phyloP scores from a whole-genome alignment of 2,329 filamentous ascomycete species.

The Lachnellula suecica region DNA sequence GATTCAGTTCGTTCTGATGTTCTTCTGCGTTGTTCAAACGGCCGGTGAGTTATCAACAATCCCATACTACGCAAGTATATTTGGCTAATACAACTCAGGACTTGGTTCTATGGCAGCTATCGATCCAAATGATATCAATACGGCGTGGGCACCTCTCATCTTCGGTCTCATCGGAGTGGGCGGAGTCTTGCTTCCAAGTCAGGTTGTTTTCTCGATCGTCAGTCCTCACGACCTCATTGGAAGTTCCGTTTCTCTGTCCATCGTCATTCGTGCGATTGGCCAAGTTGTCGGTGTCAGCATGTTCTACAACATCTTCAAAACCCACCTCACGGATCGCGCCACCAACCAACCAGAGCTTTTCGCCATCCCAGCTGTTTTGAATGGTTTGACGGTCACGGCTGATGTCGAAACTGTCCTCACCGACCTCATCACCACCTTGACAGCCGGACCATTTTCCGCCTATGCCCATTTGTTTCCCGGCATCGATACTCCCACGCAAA shows the following conservation, averaged over 20 bases:
- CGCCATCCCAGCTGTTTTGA: background rate
- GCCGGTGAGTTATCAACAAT: constrained; percentile 33
- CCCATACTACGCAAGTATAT: too few species aligned
- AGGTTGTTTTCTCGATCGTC: constrained; percentile 65
- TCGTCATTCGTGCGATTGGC: constrained; percentile 64
- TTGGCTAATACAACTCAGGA: background rate
- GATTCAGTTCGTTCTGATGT: constrained; percentile 46
- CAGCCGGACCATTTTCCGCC: constrained; percentile 36
- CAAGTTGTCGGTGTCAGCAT: constrained; percentile 61
- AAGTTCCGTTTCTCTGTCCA: constrained; percentile 63
- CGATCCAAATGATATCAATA: constrained; percentile 48
- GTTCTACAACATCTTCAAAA: constrained; percentile 50
- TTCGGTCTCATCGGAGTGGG: constrained; percentile 63
- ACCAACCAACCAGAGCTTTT: background rate
- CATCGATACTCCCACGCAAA: constrained; percentile 46
- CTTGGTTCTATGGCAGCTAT: constrained; percentile 43
- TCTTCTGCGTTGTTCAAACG: constrained; percentile 53
- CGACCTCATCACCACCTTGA: constrained; percentile 35
- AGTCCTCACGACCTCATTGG: constrained; percentile 68
- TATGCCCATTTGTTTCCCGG: constrained; percentile 4
- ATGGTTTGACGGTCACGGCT: constrained; percentile 39
- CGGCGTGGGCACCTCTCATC: constrained; percentile 54
- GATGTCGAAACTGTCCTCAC: constrained; percentile 37
- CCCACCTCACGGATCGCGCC: constrained; percentile 31
- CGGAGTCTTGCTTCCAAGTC: constrained; percentile 63